Evolutionary conservation across 2,329 filamentous ascomycete genomes (phyloP).

Genomic region (Fonsecaea pedrosoi): DNA sequence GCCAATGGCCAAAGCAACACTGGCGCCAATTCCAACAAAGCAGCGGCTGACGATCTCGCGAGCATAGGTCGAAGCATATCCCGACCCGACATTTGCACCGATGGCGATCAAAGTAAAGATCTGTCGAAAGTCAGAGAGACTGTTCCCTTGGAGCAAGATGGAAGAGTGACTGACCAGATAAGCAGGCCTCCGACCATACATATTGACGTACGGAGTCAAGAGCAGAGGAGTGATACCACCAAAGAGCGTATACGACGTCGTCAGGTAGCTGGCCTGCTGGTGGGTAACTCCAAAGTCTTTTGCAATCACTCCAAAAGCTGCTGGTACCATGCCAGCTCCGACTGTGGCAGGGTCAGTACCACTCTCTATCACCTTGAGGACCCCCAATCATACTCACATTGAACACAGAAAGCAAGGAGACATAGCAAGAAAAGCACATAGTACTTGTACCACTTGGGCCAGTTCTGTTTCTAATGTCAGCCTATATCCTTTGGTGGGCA

Average conservation of each 20-base stretch:
- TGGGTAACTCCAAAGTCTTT: conserved; percentile 14
- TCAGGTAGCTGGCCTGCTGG: conserved; percentile 17
- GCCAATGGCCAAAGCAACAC: conserved; percentile 14
- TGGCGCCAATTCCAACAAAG: conserved; percentile 12
- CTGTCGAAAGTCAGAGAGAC: not conserved
- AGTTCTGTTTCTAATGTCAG: conserved; percentile 3
- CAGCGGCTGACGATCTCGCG: conserved; percentile 10
- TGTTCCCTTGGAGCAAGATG: not conserved
- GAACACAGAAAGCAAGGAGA: conserved; percentile 17
- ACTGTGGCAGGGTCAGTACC: conserved; percentile 5
- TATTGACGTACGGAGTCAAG: conserved; percentile 16
- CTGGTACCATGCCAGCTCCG: conserved; percentile 16
- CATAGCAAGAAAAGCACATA: conserved; percentile 10
- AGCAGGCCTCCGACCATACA: conserved; percentile 15
- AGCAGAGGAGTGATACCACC: conserved; percentile 12
- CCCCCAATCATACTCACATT: not conserved
- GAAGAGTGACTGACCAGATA: not conserved
- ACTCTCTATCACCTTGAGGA: too few species aligned
- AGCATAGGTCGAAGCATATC: conserved; percentile 14
- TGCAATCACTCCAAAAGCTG: conserved; percentile 15
- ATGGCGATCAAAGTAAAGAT: conserved; percentile 15
- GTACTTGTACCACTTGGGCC: conserved; percentile 19
- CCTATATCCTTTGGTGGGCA: not conserved
- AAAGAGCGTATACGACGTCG: conserved; percentile 14
- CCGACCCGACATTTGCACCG: conserved; percentile 10